Conservation (phyloP, 345 rosid genomes). For the Psidium guajava region DNA sequence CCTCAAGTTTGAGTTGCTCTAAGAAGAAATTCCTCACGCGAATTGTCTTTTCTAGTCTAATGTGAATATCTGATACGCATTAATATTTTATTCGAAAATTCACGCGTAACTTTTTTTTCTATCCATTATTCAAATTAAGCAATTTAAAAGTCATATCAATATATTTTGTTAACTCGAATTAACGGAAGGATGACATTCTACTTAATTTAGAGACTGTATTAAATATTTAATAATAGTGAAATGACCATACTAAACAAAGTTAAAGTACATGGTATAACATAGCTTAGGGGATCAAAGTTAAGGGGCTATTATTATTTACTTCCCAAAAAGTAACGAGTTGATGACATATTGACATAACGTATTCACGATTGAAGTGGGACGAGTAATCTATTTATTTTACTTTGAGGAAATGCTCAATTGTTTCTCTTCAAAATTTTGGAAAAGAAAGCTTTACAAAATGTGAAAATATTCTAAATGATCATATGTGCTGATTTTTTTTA, state of each 20-base stretch:
- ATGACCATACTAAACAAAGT: not conserved
- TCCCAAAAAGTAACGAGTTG: not conserved
- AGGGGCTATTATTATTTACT: not conserved
- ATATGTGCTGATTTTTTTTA: not conserved
- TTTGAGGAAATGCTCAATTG: not conserved
- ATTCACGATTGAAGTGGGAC: not conserved
- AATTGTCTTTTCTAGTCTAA: not conserved
- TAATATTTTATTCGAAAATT: not conserved
- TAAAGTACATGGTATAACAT: rapidly evolving
- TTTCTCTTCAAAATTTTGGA: not conserved
- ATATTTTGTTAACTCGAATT: not conserved
- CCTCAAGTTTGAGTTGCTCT: not conserved
- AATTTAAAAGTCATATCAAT: not conserved
- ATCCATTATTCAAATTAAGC: not conserved
- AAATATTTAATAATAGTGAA: not conserved
- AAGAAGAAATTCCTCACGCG: not conserved
- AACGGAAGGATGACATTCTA: not conserved
- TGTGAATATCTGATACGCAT: not conserved
- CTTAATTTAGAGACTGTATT: not conserved
- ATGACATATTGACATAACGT: not conserved
- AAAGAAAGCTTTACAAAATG: not conserved
- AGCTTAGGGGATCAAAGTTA: not conserved
- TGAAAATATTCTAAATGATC: not conserved
- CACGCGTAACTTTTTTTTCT: not conserved
- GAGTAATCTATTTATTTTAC: not conserved